Percentiles rank a stretch among this genome's conserved stretches.
Conservation (phyloP, 202 grass and related monocot species). For the Saccharum hybrid region DNA sequence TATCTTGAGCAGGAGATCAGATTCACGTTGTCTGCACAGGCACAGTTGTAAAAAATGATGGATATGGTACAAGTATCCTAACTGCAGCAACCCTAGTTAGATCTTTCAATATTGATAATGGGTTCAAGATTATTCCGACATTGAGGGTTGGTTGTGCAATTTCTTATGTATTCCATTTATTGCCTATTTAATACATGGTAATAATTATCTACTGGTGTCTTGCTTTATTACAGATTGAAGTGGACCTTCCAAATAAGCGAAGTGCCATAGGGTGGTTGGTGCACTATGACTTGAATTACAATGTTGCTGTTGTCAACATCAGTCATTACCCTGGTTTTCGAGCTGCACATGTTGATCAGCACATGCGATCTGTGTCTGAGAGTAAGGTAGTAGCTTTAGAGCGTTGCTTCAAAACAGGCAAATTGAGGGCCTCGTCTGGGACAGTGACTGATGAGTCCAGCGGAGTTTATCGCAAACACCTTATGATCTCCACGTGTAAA, state of each 20-base stretch:
- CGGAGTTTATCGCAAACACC: too few relatives aligned
- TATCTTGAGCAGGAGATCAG: background rate
- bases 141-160: conserved; percentile 1
- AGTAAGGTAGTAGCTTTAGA: background rate
- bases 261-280: background rate
- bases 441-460: too few relatives aligned
- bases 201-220: background rate
- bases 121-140: background rate
- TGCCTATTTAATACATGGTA: background rate
- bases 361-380: too few relatives aligned
- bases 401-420: too few relatives aligned
- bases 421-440: too few relatives aligned
- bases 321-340: background rate
- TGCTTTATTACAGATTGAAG: conserved; percentile 20
- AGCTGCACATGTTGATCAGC: background rate
- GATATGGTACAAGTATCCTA: background rate
- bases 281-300: conserved; percentile 10
- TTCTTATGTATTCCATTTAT: background rate
- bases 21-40: conserved; percentile 14
- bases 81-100: conserved; percentile 5
- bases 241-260: conserved; percentile 27
- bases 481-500: too few relatives aligned
- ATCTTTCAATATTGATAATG: background rate
- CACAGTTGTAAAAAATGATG: background rate
- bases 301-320: conserved; percentile 36